Conservation (phyloP, 495 filamentous ascomycete species). For the Daldinia caldariorum region DNA sequence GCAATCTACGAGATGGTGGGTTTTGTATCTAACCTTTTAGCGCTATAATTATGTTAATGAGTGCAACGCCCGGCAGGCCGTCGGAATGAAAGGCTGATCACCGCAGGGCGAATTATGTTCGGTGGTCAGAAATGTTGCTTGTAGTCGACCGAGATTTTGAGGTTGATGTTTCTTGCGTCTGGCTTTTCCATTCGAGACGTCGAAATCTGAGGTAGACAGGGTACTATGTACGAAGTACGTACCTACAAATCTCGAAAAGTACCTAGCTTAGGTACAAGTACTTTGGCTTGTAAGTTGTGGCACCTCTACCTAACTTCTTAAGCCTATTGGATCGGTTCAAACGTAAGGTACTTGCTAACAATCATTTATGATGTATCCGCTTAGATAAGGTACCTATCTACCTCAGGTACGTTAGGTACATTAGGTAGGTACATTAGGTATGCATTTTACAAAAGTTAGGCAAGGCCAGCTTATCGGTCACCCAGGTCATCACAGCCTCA, state of each 20-base stretch:
- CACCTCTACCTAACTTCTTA: too few species aligned
- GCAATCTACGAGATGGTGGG: conserved; percentile 11
- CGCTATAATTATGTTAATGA: conserved; percentile 5
- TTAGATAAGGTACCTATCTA: background rate
- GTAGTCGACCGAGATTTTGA: conserved; percentile 24
- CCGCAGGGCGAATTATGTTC: conserved; percentile 21
- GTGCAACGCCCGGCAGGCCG: conserved; percentile 1
- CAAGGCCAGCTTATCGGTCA: background rate
- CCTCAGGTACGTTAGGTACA: too few species aligned
- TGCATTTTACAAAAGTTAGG: background rate
- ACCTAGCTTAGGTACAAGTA: too few species aligned
- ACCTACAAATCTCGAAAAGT: conserved; percentile 9
- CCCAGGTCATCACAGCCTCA: conserved; percentile 1
- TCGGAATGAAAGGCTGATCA: conserved; percentile 16
- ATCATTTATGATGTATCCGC: too few species aligned
- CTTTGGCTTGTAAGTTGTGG: conserved; percentile 13
- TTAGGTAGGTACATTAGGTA: too few species aligned
- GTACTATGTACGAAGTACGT: conserved; percentile 34
- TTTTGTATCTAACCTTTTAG: conserved; percentile 12
- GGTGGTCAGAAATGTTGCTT: conserved; percentile 14
- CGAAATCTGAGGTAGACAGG: conserved; percentile 37
- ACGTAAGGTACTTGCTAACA: background rate
- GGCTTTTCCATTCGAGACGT: conserved; percentile 32
- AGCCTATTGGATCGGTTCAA: conserved; percentile 12
- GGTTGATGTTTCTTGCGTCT: conserved; percentile 25